phyloP scores from a whole-genome alignment of 208 protist genomes.

The Balamuthia mandrillaris region DNA sequence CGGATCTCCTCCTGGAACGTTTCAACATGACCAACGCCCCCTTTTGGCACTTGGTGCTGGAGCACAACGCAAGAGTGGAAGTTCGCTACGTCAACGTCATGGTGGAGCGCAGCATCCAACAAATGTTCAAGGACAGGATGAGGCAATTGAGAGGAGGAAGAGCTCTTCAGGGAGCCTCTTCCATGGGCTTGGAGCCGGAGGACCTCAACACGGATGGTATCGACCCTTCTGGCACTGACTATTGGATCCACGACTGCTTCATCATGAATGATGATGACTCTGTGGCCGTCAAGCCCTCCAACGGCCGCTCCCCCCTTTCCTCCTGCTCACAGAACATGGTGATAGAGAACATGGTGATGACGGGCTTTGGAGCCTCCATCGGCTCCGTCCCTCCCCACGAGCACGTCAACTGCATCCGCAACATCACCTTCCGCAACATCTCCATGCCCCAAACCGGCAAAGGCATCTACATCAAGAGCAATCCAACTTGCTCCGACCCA shows the following conservation, averaged over 20 bases:
- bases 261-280: constrained; percentile 73
- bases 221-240: constrained; percentile 64
- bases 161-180: not conserved
- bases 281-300: constrained; percentile 59
- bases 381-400: constrained; percentile 52
- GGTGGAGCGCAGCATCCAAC: constrained; percentile 48
- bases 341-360: constrained; percentile 62
- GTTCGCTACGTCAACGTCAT: constrained; percentile 55
- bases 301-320: not conserved
- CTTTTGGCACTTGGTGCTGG: constrained; percentile 56
- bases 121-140: constrained; percentile 55
- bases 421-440: constrained; percentile 70
- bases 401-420: constrained; percentile 48
- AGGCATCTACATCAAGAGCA: constrained; percentile 67
- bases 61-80: constrained; percentile 54
- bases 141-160: constrained; percentile 15
- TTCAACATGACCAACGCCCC: constrained; percentile 52
- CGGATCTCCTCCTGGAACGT: constrained; percentile 54
- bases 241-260: constrained; percentile 66
- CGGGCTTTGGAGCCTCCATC: constrained; percentile 64
- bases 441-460: constrained; percentile 65
- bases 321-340: constrained; percentile 66
- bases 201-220: constrained; percentile 73
- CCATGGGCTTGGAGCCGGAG: constrained; percentile 18
- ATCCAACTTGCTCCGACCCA: not conserved